Evolutionary conservation across 805 yeast species (phyloP).

Genomic region (Yarrowia yakushimensis): DNA sequence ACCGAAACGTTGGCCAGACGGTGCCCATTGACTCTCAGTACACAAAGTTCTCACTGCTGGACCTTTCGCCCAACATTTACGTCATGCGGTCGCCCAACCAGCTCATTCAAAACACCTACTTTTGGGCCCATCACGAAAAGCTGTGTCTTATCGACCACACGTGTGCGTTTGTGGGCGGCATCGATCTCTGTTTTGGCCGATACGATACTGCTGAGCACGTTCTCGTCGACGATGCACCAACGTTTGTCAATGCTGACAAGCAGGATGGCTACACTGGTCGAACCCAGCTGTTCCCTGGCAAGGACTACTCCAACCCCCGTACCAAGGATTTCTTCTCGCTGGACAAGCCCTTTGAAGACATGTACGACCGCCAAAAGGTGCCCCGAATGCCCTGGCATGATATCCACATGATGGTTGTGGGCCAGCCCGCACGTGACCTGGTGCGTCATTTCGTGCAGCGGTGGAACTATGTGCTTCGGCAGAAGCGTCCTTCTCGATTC

Average conservation of each 20-base stretch:
- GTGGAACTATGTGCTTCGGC: constrained; percentile 91
- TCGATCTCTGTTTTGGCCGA: constrained; percentile 92
- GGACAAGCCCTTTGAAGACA: constrained; percentile 82
- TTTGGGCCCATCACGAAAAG: constrained; percentile 99
- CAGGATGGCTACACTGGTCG: constrained; percentile 26
- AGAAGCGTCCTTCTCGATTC: constrained; percentile 88
- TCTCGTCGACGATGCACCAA: constrained; percentile 64
- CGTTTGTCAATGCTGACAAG: constrained; percentile 37
- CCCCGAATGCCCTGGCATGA: constrained; percentile 99
- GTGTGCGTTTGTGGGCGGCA: constrained; percentile 89
- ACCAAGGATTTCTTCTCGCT: constrained; percentile 79
- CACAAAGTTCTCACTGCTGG: constrained; percentile 89
- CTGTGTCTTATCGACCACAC: constrained; percentile 81
- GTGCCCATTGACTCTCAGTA: constrained; percentile 92
- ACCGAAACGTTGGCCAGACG: constrained; percentile 89
- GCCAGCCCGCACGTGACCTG: constrained; percentile 90
- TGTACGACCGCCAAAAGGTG: constrained; percentile 74
- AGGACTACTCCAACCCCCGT: constrained; percentile 95
- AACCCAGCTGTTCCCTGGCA: constrained; percentile 84
- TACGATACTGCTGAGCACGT: constrained; percentile 97
- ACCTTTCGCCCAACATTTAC: constrained; percentile 79
- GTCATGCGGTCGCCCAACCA: constrained; percentile 95
- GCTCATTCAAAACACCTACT: constrained; percentile 82
- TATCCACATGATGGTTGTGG: constrained; percentile 92
- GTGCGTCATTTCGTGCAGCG: constrained; percentile 94